These are phyloP conservation scores for Danielia reshetovae DNA, from an alignment of 805 yeast genomes.

Conservation along the genomic window DNA sequence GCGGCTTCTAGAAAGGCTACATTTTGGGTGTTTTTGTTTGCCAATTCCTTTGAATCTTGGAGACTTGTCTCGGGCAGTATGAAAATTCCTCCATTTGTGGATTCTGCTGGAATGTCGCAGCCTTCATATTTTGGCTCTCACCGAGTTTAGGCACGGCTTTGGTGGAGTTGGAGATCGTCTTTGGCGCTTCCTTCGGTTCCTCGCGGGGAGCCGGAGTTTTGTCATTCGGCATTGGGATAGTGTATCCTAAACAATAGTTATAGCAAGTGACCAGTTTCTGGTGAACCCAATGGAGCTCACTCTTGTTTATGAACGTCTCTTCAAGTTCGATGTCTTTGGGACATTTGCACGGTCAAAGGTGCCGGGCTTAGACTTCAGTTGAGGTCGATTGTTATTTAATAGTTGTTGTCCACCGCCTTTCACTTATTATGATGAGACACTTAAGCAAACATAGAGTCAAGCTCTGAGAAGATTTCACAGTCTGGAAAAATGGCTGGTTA, in stretches of 20 bases:
- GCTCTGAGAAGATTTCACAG: conserved; percentile 65
- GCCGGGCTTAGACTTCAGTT: conserved; percentile 45
- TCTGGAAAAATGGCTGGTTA: conserved; percentile 45
- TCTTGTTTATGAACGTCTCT: conserved; percentile 61
- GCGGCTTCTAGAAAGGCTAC: not conserved
- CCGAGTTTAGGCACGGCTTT: not conserved
- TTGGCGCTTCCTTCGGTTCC: conserved; percentile 11
- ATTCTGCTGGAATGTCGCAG: conserved; percentile 1
- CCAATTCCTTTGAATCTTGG: not conserved
- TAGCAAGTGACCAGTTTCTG: conserved; percentile 52
- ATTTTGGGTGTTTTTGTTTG: too few relatives aligned
- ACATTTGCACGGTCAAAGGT: conserved; percentile 60
- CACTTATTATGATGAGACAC: conserved; percentile 60
- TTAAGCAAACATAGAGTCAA: conserved; percentile 84
- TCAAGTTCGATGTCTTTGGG: conserved; percentile 24
- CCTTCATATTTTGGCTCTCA: not conserved
- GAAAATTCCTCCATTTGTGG: too few relatives aligned
- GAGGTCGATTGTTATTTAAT: conserved; percentile 23
- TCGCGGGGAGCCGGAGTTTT: conserved; percentile 10
- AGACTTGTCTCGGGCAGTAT: conserved; percentile 7
- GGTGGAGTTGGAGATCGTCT: not conserved
- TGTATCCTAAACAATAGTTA: conserved; percentile 67
- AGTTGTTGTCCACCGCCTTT: conserved; percentile 7
- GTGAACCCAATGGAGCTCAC: conserved; percentile 86
- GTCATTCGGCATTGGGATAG: conserved; percentile 59